Base-by-base conservation (phyloP, 176 grass and related monocot species). In the Alopecurus myosuroides region DNA sequence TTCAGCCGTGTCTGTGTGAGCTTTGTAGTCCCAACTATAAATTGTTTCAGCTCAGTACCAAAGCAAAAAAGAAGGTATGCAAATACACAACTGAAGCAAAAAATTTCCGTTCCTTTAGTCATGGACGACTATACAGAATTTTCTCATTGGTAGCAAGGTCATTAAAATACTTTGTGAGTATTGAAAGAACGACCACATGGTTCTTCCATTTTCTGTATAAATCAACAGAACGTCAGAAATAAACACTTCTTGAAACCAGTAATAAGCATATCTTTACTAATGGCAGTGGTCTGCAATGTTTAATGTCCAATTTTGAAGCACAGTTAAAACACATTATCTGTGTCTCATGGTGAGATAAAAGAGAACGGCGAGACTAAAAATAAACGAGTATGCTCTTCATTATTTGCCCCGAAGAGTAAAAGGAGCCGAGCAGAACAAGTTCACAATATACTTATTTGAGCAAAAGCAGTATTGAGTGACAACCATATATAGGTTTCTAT, bases 121-220 rank as follows among this genome's bases (percentile, higher is more conserved):
- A 82, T 77, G 93, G 89, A 79, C n/a, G n/a, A n/a, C 90, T 93
- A 66, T 91, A 98, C 51, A 95, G 4, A 39, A 82, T 84, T 88
- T 88, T 98, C 67, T 98, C 93, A 73, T 92, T 93, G 28, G 46
- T 85, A 86, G 93, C 93, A 77, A 98, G 82, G 48, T 93, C 58
- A 72, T 83, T 79, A 85, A 87, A 88, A 87, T 92, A 85, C 67
- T 93, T 95, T 78, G 93, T 91, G 18, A 98, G 89, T 40, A 95
- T 72, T 36, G 85, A 90, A 51, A 98, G 80, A 65, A 88, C 65
- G 77, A 85, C 91, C 18, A 37, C 23, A 72, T 33, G 66, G 60
- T 90, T 91, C 67, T 84, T 93, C 87, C 91, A 95, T 95, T 83
- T 30, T 95, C 95, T 98, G 78, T 45, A 88, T 7, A 78, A 95